A percentile compares a stretch with the other conserved stretches of the same genome.
Conservation (phyloP, 2,329 filamentous ascomycete genomes). For the Exophiala oligosperma region DNA sequence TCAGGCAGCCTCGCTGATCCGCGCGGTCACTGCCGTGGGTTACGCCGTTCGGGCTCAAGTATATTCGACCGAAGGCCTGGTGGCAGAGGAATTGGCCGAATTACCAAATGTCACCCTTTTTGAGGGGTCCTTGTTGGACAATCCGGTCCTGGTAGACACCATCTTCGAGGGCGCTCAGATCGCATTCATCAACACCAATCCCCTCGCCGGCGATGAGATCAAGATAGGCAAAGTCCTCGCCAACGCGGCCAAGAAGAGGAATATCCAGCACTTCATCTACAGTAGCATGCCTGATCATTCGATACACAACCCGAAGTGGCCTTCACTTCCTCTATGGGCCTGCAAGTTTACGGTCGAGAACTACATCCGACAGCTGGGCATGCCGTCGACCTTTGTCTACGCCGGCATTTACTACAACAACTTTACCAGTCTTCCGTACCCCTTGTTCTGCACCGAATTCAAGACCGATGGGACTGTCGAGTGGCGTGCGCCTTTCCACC, state of each 20-base stretch:
- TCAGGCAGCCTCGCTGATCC: conserved; percentile 92
- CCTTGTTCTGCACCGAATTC: conserved; percentile 92
- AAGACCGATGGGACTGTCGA: conserved; percentile 80
- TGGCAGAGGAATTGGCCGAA: conserved; percentile 79
- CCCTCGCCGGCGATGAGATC: conserved; percentile 86
- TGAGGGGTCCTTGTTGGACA: conserved; percentile 68
- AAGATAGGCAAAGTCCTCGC: conserved; percentile 85
- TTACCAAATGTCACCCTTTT: conserved; percentile 78
- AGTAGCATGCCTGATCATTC: conserved; percentile 96
- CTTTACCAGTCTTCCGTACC: conserved; percentile 89
- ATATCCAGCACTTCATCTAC: conserved; percentile 88
- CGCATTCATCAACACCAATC: conserved; percentile 97
- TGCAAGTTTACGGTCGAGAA: conserved; percentile 91
- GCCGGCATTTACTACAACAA: conserved; percentile 99
- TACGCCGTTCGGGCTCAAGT: conserved; percentile 92
- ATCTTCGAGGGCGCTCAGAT: conserved; percentile 82
- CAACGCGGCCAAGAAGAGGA: conserved; percentile 78
- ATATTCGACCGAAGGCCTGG: conserved; percentile 80
- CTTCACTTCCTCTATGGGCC: conserved; percentile 83
- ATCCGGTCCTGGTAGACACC: conserved; percentile 69
- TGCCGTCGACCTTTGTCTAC: conserved; percentile 91
- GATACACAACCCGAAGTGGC: conserved; percentile 74
- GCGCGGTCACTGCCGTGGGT: conserved; percentile 88
- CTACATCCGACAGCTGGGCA: conserved; percentile 77
- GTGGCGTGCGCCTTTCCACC: conserved; percentile 93